phyloP scores from a whole-genome alignment of 305 asterid species.

The Ajuga reptans region DNA sequence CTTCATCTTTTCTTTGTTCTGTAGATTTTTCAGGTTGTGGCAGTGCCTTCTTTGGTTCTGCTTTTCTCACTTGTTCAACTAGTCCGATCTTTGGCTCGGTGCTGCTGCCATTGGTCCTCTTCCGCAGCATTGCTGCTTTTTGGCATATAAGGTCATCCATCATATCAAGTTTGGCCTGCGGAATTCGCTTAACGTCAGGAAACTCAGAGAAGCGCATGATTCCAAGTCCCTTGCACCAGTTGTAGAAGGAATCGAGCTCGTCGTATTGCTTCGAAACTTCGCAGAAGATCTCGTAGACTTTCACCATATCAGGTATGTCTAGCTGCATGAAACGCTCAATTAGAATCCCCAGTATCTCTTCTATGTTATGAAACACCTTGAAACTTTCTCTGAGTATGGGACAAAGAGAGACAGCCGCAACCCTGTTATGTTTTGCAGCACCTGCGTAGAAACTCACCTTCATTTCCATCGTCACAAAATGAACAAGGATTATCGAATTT shows the following conservation, averaged over 20 bases:
- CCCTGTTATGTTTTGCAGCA: conserved; percentile 47
- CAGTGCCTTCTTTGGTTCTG: conserved; percentile 34
- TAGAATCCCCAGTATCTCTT: conserved; percentile 47
- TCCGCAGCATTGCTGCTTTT: conserved; percentile 39
- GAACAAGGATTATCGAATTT: neutral
- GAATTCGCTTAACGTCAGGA: conserved; percentile 61
- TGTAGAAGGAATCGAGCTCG: conserved; percentile 62
- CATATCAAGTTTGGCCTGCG: conserved; percentile 60
- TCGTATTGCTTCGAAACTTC: conserved; percentile 60
- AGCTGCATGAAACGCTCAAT: conserved; percentile 76
- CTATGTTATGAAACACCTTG: conserved; percentile 45
- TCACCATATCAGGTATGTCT: conserved; percentile 46
- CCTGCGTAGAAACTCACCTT: conserved; percentile 35
- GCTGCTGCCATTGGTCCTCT: conserved; percentile 10
- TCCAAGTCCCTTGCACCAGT: conserved; percentile 58
- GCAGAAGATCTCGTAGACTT: conserved; percentile 48
- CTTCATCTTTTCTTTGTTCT: neutral
- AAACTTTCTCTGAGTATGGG: conserved; percentile 66
- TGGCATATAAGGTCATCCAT: conserved; percentile 69
- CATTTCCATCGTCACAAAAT: neutral
- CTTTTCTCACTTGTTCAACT: conserved; percentile 17
- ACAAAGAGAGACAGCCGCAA: conserved; percentile 56
- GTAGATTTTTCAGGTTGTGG: conserved; percentile 37
- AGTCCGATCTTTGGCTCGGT: conserved; percentile 21
- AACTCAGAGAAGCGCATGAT: conserved; percentile 50